Evolutionary conservation across 169 alveolate genomes (phyloP), one percentile per base, ranked within the genome.

Genomic region (Eimeria praecox): DNA sequence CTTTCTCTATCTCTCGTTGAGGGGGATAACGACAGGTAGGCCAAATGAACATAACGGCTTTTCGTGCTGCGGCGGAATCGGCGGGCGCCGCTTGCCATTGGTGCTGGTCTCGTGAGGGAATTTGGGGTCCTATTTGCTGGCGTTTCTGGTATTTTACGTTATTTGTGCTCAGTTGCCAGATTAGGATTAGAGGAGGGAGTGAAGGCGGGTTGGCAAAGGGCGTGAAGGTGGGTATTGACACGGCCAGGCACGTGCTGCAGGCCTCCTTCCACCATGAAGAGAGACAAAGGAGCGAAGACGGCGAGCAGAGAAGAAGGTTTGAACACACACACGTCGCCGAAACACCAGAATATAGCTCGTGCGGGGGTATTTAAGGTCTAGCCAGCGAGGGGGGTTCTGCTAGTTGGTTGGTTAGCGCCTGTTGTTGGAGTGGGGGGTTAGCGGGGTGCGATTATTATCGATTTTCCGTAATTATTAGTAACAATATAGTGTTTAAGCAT

Each of bases 81-180:
- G 66, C 66, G 66, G 12, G 66, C 66, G 18, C 20, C 59, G 66
- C 66, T 40, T 77, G 64, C 56, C 42, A 18, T 12, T 6, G n/a
- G 49, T 44, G 10, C 2, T 14, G 42, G n/a, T 27, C 42, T 35
- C 46, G 49, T 33, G 66, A 14, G 40, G 24, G 42, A 20, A 22
- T 42, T 24, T 44, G 64, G 64, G 10, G 33, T 78, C 42, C 24
- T 10, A 8, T 44, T n/a, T 10, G 69, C 64, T 44, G 69, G 30
- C 30, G 20, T 9, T 59, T 12, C 22, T n/a, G n/a, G n/a, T n/a
- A n/a, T n/a, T n/a, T n/a, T n/a, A n/a, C n/a, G n/a, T 9, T 6
- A 44, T 4, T 82, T 82, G 49, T 30, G 1, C 35, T 30, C 90
- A 82, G 90, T 6, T 82, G 90, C 71, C 90, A 82, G 46, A 82